Conservation (phyloP, 1,284 basidiomycete genomes). For the Cutaneotrichosporon dermatis region DNA sequence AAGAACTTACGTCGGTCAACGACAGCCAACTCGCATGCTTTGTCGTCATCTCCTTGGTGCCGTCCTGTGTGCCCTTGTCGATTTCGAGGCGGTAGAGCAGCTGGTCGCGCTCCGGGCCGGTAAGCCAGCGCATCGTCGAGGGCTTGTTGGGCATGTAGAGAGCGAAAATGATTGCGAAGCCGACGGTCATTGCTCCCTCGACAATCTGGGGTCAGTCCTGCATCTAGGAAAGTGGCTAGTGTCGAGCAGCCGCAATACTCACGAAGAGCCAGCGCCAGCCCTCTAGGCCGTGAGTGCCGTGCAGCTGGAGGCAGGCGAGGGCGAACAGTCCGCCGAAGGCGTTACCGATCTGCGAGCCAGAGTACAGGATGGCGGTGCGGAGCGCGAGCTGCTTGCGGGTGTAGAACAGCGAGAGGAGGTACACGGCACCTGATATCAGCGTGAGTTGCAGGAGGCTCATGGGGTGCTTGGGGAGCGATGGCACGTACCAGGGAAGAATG, state of each 20-base stretch:
- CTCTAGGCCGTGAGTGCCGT: slow-evolving; percentile 33
- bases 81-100: slow-evolving; percentile 37
- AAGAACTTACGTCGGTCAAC: slow-evolving; percentile 22
- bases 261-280: slow-evolving; percentile 41
- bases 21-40: slow-evolving; percentile 29
- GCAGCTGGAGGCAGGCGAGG: slow-evolving; percentile 24
- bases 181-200: slow-evolving; percentile 30
- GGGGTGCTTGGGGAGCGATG: no score
- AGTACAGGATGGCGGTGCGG: slow-evolving; percentile 33
- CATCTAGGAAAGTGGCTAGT: no score
- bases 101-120: slow-evolving; percentile 31
- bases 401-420: slow-evolving; percentile 41
- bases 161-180: slow-evolving; percentile 30
- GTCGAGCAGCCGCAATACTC: no score
- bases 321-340: slow-evolving; percentile 38
- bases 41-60: slow-evolving; percentile 29
- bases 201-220: slow-evolving; percentile 23
- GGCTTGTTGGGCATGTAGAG: slow-evolving; percentile 42
- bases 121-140: slow-evolving; percentile 34
- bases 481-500: slow-evolving; percentile 39
- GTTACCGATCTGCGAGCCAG: slow-evolving; percentile 41
- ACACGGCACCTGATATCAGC: slow-evolving; percentile 14
- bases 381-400: slow-evolving; percentile 34
- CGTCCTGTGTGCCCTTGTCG: slow-evolving; percentile 34
- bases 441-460: no score